phyloP scores from a whole-genome alignment of 176 grass and related monocot species.

The Carex scoparia region DNA sequence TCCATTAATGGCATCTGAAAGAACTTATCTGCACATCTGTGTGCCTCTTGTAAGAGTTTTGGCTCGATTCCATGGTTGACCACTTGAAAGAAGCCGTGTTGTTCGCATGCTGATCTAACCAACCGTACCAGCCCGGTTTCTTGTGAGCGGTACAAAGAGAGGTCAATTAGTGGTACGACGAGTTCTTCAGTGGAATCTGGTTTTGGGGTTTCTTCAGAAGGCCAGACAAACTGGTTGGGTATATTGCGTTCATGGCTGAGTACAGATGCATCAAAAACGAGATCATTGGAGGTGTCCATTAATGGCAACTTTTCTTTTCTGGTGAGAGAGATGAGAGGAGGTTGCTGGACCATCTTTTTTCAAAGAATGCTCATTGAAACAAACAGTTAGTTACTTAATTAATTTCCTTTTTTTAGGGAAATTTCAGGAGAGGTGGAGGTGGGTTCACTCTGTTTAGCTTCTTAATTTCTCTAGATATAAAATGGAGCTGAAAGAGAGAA shows the following conservation, averaged over 20 bases:
- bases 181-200: constrained; percentile 53
- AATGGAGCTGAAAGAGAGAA: background rate
- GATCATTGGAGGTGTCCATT: constrained; percentile 14
- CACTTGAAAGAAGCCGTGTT: constrained; percentile 91
- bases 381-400: too few relatives aligned
- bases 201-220: constrained; percentile 53
- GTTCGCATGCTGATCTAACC: constrained; percentile 47
- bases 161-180: constrained; percentile 65
- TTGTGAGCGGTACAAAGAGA: constrained; percentile 41
- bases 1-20: constrained; percentile 59
- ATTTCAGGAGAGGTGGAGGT: background rate
- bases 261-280: constrained; percentile 62
- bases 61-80: constrained; percentile 74
- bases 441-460: background rate
- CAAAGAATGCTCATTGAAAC: constrained; percentile 10
- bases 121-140: constrained; percentile 24
- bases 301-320: background rate
- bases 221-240: constrained; percentile 82
- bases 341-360: constrained; percentile 14
- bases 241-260: constrained; percentile 42
- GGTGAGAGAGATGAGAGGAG: background rate
- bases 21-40: constrained; percentile 70
- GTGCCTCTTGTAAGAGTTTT: constrained; percentile 44
- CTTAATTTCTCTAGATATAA: background rate
- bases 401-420: background rate